Conservation (phyloP, 139 green algal species). For the Zygnema cylindricum region DNA sequence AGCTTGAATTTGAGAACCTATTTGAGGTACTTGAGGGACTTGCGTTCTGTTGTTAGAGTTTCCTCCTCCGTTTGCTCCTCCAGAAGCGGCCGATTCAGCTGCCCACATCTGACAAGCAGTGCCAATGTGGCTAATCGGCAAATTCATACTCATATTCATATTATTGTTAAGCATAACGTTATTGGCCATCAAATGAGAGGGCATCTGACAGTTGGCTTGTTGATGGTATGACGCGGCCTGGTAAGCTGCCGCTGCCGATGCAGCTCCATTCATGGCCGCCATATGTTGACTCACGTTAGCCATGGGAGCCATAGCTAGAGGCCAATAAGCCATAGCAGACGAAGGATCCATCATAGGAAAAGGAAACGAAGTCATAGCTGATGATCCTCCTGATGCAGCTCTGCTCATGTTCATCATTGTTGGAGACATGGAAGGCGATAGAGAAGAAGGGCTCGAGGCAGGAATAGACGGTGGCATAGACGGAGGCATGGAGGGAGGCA, state of each 20-base stretch:
- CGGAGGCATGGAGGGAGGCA: not conserved
- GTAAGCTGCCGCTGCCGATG: slow-evolving; percentile 5
- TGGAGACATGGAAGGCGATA: not conserved
- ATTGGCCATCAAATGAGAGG: slow-evolving; percentile 11
- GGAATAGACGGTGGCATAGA: not conserved
- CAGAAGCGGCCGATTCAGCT: not conserved
- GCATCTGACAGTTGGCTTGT: not conserved
- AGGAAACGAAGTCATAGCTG: not conserved
- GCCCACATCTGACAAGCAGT: not conserved
- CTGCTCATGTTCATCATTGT: not conserved
- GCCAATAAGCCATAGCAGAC: slow-evolving; percentile 26
- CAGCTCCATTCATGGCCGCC: not conserved
- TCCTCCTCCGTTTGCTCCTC: no score
- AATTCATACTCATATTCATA: not conserved
- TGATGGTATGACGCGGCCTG: slow-evolving; percentile 19
- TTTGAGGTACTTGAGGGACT: no score
- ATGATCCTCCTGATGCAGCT: not conserved
- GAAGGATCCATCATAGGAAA: not conserved
- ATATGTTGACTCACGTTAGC: not conserved
- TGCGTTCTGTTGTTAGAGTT: not conserved
- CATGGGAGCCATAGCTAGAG: slow-evolving; percentile 24
- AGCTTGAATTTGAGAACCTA: not conserved
- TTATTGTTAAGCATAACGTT: not conserved
- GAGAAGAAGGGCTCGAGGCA: not conserved
- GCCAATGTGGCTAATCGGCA: not conserved